phyloP scores from a whole-genome alignment of 768 basidiomycete genomes.

The Termitomyces sp. region DNA sequence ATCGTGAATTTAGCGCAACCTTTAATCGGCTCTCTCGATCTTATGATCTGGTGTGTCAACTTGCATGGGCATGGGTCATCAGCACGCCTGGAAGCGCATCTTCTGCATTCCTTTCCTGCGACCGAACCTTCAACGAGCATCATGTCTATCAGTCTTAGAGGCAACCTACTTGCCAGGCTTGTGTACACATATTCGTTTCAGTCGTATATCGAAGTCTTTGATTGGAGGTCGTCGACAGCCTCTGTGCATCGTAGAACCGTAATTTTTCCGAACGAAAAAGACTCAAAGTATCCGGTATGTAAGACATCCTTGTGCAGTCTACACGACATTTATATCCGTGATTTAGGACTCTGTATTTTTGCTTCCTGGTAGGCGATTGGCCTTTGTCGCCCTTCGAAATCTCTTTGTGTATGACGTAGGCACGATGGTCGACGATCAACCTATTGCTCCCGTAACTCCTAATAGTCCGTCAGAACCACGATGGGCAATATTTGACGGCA shows the following conservation, averaged over 20 bases:
- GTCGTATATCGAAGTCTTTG: not conserved
- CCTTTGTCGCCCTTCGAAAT: not conserved
- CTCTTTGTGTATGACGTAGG: not conserved
- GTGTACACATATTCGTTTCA: not conserved
- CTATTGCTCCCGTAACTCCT: not conserved
- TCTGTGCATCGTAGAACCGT: not conserved
- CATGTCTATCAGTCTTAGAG: not conserved
- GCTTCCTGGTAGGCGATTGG: too few relatives aligned
- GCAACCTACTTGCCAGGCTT: not conserved
- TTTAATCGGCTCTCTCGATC: not conserved
- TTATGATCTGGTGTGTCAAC: not conserved
- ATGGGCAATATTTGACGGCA: not conserved
- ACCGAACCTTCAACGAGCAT: not conserved
- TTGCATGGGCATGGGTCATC: not conserved
- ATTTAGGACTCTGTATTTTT: not conserved
- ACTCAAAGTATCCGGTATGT: not conserved
- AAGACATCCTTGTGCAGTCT: not conserved
- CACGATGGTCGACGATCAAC: not conserved
- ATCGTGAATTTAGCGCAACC: not conserved
- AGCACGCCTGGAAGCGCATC: not conserved
- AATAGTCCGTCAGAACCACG: not conserved
- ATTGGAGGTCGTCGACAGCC: too few relatives aligned
- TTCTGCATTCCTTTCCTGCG: not conserved
- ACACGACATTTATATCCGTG: not conserved
- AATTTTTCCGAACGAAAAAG: not conserved